phyloP scores from a whole-genome alignment of 2,329 filamentous ascomycete genomes.

The Botrytis pseudocinerea region DNA sequence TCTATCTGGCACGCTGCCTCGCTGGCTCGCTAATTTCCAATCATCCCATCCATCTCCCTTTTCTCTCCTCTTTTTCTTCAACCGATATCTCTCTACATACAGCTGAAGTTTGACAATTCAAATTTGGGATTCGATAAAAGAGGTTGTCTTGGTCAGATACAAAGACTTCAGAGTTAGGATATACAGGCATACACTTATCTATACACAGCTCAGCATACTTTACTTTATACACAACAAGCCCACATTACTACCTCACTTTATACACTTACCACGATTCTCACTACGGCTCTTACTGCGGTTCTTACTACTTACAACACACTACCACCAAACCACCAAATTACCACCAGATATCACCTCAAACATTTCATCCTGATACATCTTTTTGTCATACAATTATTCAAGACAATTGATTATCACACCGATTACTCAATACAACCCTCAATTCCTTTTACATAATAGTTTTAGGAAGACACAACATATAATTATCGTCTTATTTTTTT shows the following conservation, averaged over 20 bases:
- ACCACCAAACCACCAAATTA: no score
- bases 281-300: neutral
- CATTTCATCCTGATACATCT: neutral
- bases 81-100: neutral
- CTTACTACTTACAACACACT: neutral
- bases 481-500: conserved; percentile 10
- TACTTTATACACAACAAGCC: neutral
- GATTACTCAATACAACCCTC: neutral
- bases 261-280: no score
- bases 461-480: conserved; percentile 6
- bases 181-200: neutral
- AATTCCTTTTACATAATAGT: neutral
- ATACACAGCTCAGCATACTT: neutral
- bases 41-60: conserved; percentile 2
- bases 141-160: neutral
- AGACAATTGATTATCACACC: conserved; percentile 16
- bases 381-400: conserved; percentile 12
- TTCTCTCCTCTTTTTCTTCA: conserved; percentile 7
- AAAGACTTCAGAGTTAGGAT: neutral
- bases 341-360: neutral
- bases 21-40: conserved; percentile 23
- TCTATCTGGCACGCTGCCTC: conserved; percentile 20
- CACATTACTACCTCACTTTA: neutral
- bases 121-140: neutral
- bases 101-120: neutral